These are phyloP conservation scores for Neocallimastix lanati DNA, from an alignment of 192 early-diverging fungal genomes.

Conservation along the genomic window DNA sequence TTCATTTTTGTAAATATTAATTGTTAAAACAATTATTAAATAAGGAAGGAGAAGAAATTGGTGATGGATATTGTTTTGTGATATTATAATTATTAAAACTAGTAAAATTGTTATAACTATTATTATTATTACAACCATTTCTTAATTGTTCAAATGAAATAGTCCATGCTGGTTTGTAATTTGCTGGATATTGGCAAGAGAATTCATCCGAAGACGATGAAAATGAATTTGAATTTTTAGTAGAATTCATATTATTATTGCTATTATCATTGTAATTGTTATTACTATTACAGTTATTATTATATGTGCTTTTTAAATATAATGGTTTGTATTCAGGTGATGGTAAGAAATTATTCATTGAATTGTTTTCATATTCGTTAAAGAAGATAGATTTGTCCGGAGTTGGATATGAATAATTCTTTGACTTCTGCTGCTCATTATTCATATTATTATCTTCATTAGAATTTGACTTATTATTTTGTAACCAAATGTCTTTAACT, in stretches of 20 bases:
- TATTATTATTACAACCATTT: background rate
- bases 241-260: no score
- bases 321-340: background rate
- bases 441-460: background rate
- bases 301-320: background rate
- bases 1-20: no score
- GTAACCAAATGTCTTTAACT: background rate
- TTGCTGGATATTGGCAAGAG: background rate
- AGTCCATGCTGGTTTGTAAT: background rate
- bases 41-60: background rate
- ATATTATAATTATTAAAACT: no score
- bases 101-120: no score
- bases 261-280: no score
- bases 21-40: background rate
- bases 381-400: no score
- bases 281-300: no score
- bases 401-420: no score
- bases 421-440: background rate
- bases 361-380: no score
- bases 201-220: background rate
- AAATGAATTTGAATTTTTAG: no score
- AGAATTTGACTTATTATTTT: background rate
- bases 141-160: background rate
- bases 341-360: background rate
- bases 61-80: background rate